A percentile compares a stretch with the other conserved stretches of the same genome.
These are phyloP conservation scores for Penicillium silybi DNA, from an alignment of 495 filamentous ascomycete species.

Conservation along the genomic window DNA sequence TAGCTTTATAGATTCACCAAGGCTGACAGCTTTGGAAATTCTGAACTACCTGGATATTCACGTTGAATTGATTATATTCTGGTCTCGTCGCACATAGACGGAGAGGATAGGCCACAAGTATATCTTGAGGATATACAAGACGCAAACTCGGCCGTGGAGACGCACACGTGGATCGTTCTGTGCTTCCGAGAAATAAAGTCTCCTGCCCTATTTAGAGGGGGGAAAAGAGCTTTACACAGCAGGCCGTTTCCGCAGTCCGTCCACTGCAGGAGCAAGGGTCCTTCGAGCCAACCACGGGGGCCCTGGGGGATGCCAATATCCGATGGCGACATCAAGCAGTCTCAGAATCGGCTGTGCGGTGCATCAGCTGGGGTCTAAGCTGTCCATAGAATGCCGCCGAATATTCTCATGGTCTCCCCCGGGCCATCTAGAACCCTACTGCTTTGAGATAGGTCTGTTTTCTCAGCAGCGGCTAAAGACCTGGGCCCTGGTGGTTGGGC, in stretches of 20 bases:
- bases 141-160: slow-evolving; percentile 8
- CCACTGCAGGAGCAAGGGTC: slow-evolving; percentile 9
- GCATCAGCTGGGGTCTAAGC: neutral
- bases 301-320: slow-evolving; percentile 15
- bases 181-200: slow-evolving; percentile 10
- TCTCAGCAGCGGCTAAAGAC: slow-evolving; percentile 13
- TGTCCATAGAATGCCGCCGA: slow-evolving; percentile 13
- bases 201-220: slow-evolving; percentile 15
- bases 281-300: slow-evolving; percentile 14
- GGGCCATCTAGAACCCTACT: slow-evolving; percentile 13
- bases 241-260: slow-evolving; percentile 11
- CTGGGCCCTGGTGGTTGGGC: slow-evolving; percentile 18
- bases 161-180: slow-evolving; percentile 22
- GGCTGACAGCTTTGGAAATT: neutral
- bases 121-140: neutral
- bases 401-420: slow-evolving; percentile 13
- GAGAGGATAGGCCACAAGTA: neutral
- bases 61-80: neutral
- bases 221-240: slow-evolving; percentile 14
- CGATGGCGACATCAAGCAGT: slow-evolving; percentile 18
- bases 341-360: slow-evolving; percentile 12
- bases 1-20: neutral
- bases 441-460: slow-evolving; percentile 4
- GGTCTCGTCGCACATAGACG: neutral
- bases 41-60: neutral